Evolutionary conservation across 2,329 filamentous ascomycete species (phyloP), one percentile per base, ranked within the genome.

Genomic region (Colletotrichum neosansevieriae): DNA sequence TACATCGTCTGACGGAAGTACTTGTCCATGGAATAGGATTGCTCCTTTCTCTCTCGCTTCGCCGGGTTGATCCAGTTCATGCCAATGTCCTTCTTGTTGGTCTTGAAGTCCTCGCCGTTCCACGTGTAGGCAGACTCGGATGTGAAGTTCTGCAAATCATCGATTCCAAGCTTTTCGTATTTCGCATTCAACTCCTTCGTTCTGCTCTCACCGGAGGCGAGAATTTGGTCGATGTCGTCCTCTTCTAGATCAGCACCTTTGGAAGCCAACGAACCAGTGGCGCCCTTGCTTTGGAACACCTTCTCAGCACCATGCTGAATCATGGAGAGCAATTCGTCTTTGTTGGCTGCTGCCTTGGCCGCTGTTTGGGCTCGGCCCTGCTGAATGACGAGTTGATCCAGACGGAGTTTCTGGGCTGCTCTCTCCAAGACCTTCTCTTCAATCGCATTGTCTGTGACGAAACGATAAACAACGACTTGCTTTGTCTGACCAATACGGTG

Each of bases 401-500:
- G 88, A 70, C 96, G 94, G 69, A 99, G 84, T 81, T 99, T 99
- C 77, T 99, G 96, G 1, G 97, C 96, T 32, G 96, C 96, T 78
- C 96, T 91, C 80, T 99, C 95, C 56, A 99, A 83, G 10, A 99
- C 96, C 82, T 99, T 98, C 81, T 99, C 96, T 77, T 99, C 96
- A 69, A 99, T 98, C 0, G 96, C 96, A 76, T 97, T 97, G 77
- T 99, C 96, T 0, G 97, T 99, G 24, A 99, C 93, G 74, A 99
- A 98, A 69, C 96, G 89, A 83, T 97, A 99, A 3, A 99, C 96
- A 49, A 94, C 88, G 11, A 99, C 96, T 78, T 99, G 96, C 82
- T 99, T 99, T 5, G 94, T 99, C 82, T 99, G 96, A 44, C 96
- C 96, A 74, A 99, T 99, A 82, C 96, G 94, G 82, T 99, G 96